phyloP scores from a whole-genome alignment of 345 rosid genomes.

The Syzygium aqueum region DNA sequence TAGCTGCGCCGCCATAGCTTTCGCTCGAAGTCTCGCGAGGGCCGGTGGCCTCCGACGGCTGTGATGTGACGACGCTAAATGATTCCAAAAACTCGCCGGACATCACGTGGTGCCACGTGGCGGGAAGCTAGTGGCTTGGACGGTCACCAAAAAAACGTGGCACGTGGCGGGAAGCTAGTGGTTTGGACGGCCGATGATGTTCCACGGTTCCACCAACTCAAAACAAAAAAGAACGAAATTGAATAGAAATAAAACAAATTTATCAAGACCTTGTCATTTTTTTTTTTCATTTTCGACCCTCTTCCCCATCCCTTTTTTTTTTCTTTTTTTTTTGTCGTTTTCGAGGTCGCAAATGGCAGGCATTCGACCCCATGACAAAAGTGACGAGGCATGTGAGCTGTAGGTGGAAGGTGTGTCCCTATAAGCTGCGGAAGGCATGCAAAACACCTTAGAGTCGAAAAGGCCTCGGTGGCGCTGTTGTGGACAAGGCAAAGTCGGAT shows the following conservation, averaged over 20 bases:
- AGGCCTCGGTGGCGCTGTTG: rapidly evolving
- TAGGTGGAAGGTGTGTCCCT: too few relatives aligned
- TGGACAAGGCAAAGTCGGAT: rapidly evolving
- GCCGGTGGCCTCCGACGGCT: neutral
- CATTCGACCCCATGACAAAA: neutral
- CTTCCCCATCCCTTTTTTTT: rapidly evolving
- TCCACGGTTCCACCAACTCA: neutral
- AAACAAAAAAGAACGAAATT: too few relatives aligned
- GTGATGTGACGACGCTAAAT: neutral
- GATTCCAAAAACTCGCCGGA: neutral
- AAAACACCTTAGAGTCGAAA: neutral
- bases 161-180: neutral
- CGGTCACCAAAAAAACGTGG: neutral
- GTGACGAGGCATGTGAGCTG: neutral
- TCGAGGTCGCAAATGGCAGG: neutral
- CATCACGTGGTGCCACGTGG: neutral
- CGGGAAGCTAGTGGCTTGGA: neutral
- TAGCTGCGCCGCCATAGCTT: neutral
- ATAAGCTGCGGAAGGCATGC: too few relatives aligned
- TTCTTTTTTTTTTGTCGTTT: neutral
- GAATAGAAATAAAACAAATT: neutral
- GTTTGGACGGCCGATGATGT: neutral
- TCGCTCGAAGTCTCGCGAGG: neutral
- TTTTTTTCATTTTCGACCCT: rapidly evolving
- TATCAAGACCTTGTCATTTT: neutral